Percentiles rank a stretch among this genome's conserved stretches.
Evolutionary conservation across 495 filamentous ascomycete species (phyloP).

Genomic region (Darksidea phi): DNA sequence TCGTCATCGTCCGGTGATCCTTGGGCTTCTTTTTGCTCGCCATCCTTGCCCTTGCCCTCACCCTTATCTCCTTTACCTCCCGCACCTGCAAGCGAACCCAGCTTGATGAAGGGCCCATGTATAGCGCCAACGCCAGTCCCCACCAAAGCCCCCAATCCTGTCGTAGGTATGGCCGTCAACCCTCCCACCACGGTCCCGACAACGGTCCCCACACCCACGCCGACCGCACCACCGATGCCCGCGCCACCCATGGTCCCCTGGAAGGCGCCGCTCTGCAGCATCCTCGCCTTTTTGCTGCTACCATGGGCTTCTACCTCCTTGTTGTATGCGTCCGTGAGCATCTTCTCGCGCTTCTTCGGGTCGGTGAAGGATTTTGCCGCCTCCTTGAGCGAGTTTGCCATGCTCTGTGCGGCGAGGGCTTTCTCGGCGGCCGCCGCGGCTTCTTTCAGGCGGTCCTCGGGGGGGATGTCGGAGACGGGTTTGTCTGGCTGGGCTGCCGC

Average conservation of each 20-base stretch:
- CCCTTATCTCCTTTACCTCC: not conserved
- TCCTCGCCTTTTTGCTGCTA: slow-evolving; percentile 28
- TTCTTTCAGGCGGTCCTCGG: slow-evolving; percentile 20
- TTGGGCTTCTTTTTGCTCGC: not conserved
- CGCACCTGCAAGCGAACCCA: slow-evolving; percentile 1
- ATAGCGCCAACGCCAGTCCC: slow-evolving; percentile 21
- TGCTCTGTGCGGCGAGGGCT: slow-evolving; percentile 16
- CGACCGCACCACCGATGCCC: slow-evolving; percentile 22
- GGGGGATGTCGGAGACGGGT: slow-evolving; percentile 9
- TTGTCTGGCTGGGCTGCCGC: not conserved
- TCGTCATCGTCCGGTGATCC: slow-evolving; percentile 7
- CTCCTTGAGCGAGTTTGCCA: slow-evolving; percentile 9
- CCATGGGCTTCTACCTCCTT: slow-evolving; percentile 28
- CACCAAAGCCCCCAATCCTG: slow-evolving; percentile 17
- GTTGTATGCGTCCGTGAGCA: slow-evolving; percentile 21
- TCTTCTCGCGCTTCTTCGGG: slow-evolving; percentile 27
- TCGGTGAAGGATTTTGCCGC: slow-evolving; percentile 18
- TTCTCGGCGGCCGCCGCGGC: slow-evolving; percentile 17
- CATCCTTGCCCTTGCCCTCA: not conserved
- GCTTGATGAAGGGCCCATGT: slow-evolving; percentile 30
- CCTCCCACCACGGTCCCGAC: slow-evolving; percentile 25
- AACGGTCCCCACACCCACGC: slow-evolving; percentile 21
- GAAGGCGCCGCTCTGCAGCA: slow-evolving; percentile 28
- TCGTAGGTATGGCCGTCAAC: slow-evolving; percentile 23
- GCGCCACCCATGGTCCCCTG: slow-evolving; percentile 24